These are phyloP conservation scores for Pseudogymnoascus sp. DNA, from an alignment of 2,329 filamentous ascomycete genomes.

Conservation along the genomic window DNA sequence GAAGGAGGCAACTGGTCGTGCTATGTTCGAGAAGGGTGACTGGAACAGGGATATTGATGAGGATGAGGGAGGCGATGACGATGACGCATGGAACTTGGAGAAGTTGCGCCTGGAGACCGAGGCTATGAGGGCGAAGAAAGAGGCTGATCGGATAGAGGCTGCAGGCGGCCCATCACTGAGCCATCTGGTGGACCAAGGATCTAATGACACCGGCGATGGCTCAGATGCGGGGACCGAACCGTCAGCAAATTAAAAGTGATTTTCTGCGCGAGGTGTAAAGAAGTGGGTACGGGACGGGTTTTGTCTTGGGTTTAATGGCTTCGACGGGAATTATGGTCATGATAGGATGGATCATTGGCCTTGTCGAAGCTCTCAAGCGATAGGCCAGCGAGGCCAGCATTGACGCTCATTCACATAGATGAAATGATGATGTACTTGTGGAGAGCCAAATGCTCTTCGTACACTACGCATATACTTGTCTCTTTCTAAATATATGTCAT, in stretches of 20 bases:
- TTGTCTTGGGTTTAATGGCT: slow-evolving; percentile 9
- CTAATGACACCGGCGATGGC: slow-evolving; percentile 15
- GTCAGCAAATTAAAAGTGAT: neutral
- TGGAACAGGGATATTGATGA: slow-evolving; percentile 66
- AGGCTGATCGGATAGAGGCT: slow-evolving; percentile 59
- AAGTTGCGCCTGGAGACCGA: slow-evolving; percentile 82
- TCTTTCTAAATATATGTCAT: neutral
- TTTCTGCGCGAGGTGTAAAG: slow-evolving; percentile 9
- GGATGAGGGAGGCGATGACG: slow-evolving; percentile 38
- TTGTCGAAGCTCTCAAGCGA: slow-evolving; percentile 1
- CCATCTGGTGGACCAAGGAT: neutral
- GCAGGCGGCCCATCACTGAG: neutral
- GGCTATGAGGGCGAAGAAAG: slow-evolving; percentile 63
- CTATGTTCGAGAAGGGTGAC: slow-evolving; percentile 93
- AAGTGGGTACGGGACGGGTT: slow-evolving; percentile 4
- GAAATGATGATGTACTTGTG: slow-evolving; percentile 7
- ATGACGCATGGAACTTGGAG: slow-evolving; percentile 67
- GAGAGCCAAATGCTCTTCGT: neutral
- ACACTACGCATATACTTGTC: neutral
- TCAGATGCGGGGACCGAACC: slow-evolving; percentile 8
- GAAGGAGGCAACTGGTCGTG: slow-evolving; percentile 92
- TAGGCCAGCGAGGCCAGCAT: slow-evolving; percentile 9
- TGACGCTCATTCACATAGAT: slow-evolving; percentile 10
- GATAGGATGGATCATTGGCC: slow-evolving; percentile 3
- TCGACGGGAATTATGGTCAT: slow-evolving; percentile 5